Evolutionary conservation across 2,329 filamentous ascomycete genomes (phyloP), one percentile per base, ranked within the genome.

Genomic region (Teratosphaeriaceae sp.): DNA sequence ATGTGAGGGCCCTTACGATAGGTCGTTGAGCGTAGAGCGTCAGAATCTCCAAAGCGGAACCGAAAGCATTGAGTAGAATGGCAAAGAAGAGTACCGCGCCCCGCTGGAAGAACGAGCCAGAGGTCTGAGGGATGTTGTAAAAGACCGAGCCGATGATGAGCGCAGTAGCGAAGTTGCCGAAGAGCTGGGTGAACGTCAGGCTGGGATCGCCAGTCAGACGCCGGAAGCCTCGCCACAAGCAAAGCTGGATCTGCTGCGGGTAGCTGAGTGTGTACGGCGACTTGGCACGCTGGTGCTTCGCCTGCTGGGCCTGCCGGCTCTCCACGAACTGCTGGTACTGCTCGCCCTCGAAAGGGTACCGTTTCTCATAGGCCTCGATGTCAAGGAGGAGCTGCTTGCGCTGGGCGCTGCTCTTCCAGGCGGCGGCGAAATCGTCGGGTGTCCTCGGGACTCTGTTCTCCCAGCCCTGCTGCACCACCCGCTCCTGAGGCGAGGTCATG

Each of bases 41-140:
- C 34, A 90, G 68, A 60, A 94, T 90, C 52, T 83, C 79, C 1
- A 71, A 66, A 40, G 81, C 75, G 7, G 76, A 72, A 0, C 68
- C 72, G 15, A 82, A 61, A 2, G 77, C 78, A 48, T 79, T 81
- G 50, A 81, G 67, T 2, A 82, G 62, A 19, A 81, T 62, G 2
- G 77, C 76, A 49, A 81, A 71, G 65, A 83, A 83, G 7, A 82
- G 60, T 2, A 76, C 69, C 0, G 75, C 72, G 8, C 76, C 78
- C 38, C 72, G 74, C 1, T 72, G 62, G 48, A 70, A 74, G 58
- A 81, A 78, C 0, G 71, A 71, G 2, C 60, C 63, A 0, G 77
- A 75, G 1, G 70, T 69, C 11, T 73, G 50, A 0, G 72, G 69
- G 0, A 69, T 71, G 2, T 69, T 70, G 52, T 66, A 82, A 57